A percentile compares a stretch with the other conserved stretches of the same genome.
These are phyloP conservation scores for Ceratobasidium sp. DNA, from an alignment of 1,284 basidiomycete species.

Conservation along the genomic window DNA sequence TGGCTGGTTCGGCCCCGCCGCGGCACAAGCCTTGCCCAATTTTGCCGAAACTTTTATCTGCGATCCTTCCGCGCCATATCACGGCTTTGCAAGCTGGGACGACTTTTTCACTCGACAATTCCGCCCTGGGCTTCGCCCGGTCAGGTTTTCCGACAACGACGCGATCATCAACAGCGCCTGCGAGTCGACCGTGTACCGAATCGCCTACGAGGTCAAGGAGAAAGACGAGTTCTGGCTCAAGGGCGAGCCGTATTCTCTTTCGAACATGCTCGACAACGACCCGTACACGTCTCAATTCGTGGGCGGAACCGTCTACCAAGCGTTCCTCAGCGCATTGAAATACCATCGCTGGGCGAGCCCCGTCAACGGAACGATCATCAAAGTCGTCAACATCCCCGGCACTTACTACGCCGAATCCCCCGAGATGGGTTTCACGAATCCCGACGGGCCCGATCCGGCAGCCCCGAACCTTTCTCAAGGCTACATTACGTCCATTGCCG, in stretches of 20 bases:
- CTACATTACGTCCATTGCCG: slow-evolving; percentile 58
- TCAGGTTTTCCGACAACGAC: slow-evolving; percentile 58
- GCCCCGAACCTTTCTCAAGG: slow-evolving; percentile 57
- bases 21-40: slow-evolving; percentile 54
- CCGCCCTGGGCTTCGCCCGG: slow-evolving; percentile 59
- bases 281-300: slow-evolving; percentile 57
- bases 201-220: slow-evolving; percentile 55
- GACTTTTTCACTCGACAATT: slow-evolving; percentile 67
- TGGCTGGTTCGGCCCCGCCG: slow-evolving; percentile 64
- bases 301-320: slow-evolving; percentile 68
- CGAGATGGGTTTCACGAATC: slow-evolving; percentile 42
- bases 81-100: slow-evolving; percentile 67
- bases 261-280: slow-evolving; percentile 60
- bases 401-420: slow-evolving; percentile 63
- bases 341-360: slow-evolving; percentile 72
- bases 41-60: slow-evolving; percentile 60
- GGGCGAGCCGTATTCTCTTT: slow-evolving; percentile 61
- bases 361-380: slow-evolving; percentile 63
- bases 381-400: slow-evolving; percentile 62
- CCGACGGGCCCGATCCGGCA: slow-evolving; percentile 53
- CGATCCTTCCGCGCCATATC: slow-evolving; percentile 58
- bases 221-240: slow-evolving; percentile 65
- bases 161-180: slow-evolving; percentile 62
- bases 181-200: slow-evolving; percentile 62
- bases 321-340: slow-evolving; percentile 62